phyloP scores from a whole-genome alignment of 495 filamentous ascomycete genomes.

The Acidomyces sp. region DNA sequence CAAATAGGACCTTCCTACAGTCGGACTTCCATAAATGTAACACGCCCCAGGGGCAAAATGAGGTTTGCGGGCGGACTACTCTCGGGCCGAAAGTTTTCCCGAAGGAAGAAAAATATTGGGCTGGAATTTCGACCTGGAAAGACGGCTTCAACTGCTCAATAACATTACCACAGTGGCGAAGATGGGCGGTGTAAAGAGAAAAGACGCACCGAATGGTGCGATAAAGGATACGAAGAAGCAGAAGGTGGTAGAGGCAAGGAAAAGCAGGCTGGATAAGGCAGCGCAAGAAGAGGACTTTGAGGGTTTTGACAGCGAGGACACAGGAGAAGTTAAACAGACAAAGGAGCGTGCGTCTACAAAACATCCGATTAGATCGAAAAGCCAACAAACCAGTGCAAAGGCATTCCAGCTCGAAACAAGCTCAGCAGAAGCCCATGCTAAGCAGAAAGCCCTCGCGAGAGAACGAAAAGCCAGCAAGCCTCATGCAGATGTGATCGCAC shows the following conservation, averaged over 20 bases:
- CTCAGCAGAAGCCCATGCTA: slow-evolving; percentile 61
- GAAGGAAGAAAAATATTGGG: neutral
- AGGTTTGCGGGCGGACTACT: too few relatives aligned
- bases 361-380: neutral
- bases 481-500: slow-evolving; percentile 73
- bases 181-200: slow-evolving; percentile 17
- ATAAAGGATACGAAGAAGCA: slow-evolving; percentile 14
- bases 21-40: too few relatives aligned
- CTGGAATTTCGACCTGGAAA: neutral
- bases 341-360: neutral
- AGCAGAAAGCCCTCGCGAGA: slow-evolving; percentile 75
- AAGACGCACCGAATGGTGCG: slow-evolving; percentile 10
- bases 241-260: slow-evolving; percentile 9
- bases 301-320: slow-evolving; percentile 2
- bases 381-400: neutral
- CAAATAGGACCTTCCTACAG: too few relatives aligned
- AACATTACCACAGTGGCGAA: neutral
- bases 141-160: neutral
- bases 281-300: slow-evolving; percentile 12
- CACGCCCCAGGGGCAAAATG: too few relatives aligned
- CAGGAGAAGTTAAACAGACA: neutral
- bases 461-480: slow-evolving; percentile 90
- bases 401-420: slow-evolving; percentile 17
- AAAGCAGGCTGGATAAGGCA: slow-evolving; percentile 3
- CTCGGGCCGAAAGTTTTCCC: too few relatives aligned